Conservation (phyloP, 768 basidiomycete genomes). For the Tremella mesenterica region DNA sequence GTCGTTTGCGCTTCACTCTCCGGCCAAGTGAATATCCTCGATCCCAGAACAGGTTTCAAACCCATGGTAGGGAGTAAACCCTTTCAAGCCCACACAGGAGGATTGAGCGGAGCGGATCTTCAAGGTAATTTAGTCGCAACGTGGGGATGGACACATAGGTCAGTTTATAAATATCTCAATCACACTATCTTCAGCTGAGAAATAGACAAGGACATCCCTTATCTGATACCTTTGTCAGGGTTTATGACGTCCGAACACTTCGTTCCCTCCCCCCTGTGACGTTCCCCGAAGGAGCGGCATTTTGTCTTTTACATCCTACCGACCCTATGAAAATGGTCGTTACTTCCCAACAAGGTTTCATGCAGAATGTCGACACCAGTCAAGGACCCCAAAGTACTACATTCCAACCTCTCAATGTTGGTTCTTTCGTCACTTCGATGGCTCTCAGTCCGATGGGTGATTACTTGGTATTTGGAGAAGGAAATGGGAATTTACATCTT, state of each 20-base stretch:
- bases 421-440: slow-evolving; percentile 65
- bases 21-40: slow-evolving; percentile 35
- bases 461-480: slow-evolving; percentile 89
- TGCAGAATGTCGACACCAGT: slow-evolving; percentile 70
- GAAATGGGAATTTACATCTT: slow-evolving; percentile 72
- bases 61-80: slow-evolving; percentile 24
- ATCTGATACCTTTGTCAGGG: slow-evolving; percentile 84
- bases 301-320: slow-evolving; percentile 70
- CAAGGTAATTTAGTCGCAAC: slow-evolving; percentile 74
- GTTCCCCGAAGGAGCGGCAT: slow-evolving; percentile 77
- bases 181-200: background rate
- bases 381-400: background rate
- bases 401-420: slow-evolving; percentile 35
- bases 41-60: slow-evolving; percentile 35
- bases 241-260: slow-evolving; percentile 81
- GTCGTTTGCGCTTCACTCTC: slow-evolving; percentile 22
- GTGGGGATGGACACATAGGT: slow-evolving; percentile 82
- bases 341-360: slow-evolving; percentile 68
- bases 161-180: slow-evolving; percentile 9
- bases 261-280: slow-evolving; percentile 73
- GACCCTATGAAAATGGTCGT: slow-evolving; percentile 65
- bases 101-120: slow-evolving; percentile 70
- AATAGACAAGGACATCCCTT: slow-evolving; percentile 74
- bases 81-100: slow-evolving; percentile 70
- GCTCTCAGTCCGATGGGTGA: slow-evolving; percentile 77